A percentile compares a stretch with the other conserved stretches of the same genome.
Conservation (phyloP, 768 basidiomycete genomes). For the Lentinula detonsa region DNA sequence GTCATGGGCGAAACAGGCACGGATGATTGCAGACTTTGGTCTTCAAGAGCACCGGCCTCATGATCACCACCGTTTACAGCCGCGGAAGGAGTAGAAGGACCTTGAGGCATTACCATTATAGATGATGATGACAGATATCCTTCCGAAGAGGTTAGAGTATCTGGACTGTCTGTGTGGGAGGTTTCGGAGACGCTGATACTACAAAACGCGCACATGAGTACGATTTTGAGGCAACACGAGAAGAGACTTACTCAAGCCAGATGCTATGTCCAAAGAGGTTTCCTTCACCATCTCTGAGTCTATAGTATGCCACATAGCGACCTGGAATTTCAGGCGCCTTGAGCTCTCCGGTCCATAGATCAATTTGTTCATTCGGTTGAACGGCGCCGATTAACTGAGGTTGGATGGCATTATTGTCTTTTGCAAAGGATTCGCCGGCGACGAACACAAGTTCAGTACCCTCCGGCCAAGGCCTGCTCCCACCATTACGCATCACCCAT, state of each 20-base stretch:
- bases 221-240: not conserved
- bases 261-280: conserved; percentile 66
- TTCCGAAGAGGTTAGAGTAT: conserved; percentile 18
- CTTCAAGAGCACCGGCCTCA: not conserved
- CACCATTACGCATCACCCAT: conserved; percentile 71
- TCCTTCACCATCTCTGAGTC: conserved; percentile 52
- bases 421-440: conserved; percentile 53
- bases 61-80: not conserved
- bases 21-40: conserved; percentile 7
- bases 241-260: conserved; percentile 69
- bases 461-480: conserved; percentile 58
- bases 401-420: conserved; percentile 22
- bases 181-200: conserved; percentile 69
- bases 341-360: conserved; percentile 68
- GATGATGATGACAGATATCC: conserved; percentile 59
- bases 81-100: conserved; percentile 16
- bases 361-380: conserved; percentile 48
- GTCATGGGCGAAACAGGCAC: conserved; percentile 6
- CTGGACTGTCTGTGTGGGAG: conserved; percentile 8
- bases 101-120: conserved; percentile 57
- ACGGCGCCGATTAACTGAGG: conserved; percentile 50
- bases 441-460: conserved; percentile 64
- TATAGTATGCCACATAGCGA: conserved; percentile 74
- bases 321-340: conserved; percentile 78
- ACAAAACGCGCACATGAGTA: conserved; percentile 1